Conservation (phyloP, 2,329 filamentous ascomycete species). For the Fusarium cicatricum region DNA sequence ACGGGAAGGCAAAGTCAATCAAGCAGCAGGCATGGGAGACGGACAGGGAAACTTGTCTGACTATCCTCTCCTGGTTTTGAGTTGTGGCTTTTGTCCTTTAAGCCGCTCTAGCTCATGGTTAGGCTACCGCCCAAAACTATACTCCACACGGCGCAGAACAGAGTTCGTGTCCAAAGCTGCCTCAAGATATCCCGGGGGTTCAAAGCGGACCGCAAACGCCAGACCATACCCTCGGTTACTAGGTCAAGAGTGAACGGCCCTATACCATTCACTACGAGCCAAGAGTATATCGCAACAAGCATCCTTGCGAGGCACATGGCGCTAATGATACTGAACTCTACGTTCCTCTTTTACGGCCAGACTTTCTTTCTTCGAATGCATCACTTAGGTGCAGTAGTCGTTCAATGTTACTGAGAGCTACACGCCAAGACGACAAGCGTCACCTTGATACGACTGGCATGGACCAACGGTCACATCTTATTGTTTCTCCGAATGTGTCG, state of each 20-base stretch:
- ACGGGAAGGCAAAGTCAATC: not conserved
- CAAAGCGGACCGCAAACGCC: constrained; percentile 17
- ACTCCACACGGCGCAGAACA: not conserved
- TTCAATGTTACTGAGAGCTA: not conserved
- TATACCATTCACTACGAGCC: not conserved
- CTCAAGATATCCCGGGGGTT: constrained; percentile 3
- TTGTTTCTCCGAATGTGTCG: not conserved
- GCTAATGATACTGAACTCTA: too few species aligned
- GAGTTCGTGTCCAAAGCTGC: not conserved
- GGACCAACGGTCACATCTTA: not conserved
- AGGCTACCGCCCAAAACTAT: not conserved
- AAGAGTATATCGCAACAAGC: not conserved
- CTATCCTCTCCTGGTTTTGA: constrained; percentile 1
- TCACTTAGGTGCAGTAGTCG: too few species aligned
- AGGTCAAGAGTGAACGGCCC: not conserved
- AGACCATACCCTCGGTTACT: constrained; percentile 22
- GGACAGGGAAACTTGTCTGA: not conserved
- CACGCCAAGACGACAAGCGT: not conserved
- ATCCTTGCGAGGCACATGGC: not conserved
- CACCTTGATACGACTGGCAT: not conserved
- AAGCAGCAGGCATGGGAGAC: not conserved
- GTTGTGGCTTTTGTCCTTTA: constrained; percentile 2
- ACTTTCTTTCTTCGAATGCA: too few species aligned
- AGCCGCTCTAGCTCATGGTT: not conserved
- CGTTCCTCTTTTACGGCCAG: too few species aligned